These are phyloP conservation scores for Atkinsonella texensis DNA, from an alignment of 2,329 filamentous ascomycete genomes.

Conservation along the genomic window DNA sequence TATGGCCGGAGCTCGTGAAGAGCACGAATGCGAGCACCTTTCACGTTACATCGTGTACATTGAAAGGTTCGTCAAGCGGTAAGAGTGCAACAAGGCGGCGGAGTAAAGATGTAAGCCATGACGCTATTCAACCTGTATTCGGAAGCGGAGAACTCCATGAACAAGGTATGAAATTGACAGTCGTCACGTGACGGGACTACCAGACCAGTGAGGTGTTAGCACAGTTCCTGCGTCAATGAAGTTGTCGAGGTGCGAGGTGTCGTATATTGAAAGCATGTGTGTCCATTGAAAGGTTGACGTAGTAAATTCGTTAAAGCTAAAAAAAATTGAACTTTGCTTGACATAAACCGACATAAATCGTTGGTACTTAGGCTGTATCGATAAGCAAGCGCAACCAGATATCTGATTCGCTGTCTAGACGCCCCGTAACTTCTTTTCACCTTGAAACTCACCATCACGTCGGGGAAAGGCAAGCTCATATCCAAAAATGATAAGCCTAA, in stretches of 20 bases:
- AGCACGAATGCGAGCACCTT: not conserved
- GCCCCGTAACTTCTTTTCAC: conserved; percentile 10
- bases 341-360: too few relatives aligned
- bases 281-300: too few relatives aligned
- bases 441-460: conserved; percentile 6
- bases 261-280: too few relatives aligned
- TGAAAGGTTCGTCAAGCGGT: not conserved
- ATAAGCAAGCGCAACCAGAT: conserved; percentile 17
- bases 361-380: conserved; percentile 13
- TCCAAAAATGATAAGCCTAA: conserved; percentile 50
- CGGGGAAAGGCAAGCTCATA: conserved; percentile 1
- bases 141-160: not conserved
- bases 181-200: not conserved
- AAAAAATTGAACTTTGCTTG: too few relatives aligned
- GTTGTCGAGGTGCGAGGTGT: too few relatives aligned
- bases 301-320: too few relatives aligned
- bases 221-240: not conserved
- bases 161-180: too few relatives aligned
- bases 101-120: not conserved
- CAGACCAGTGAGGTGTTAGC: not conserved
- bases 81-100: not conserved
- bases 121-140: not conserved
- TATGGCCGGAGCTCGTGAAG: not conserved
- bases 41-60: not conserved
- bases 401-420: conserved; percentile 13